Base-by-base conservation (phyloP, 768 basidiomycete genomes). In the Infundibulicybe gibba region DNA sequence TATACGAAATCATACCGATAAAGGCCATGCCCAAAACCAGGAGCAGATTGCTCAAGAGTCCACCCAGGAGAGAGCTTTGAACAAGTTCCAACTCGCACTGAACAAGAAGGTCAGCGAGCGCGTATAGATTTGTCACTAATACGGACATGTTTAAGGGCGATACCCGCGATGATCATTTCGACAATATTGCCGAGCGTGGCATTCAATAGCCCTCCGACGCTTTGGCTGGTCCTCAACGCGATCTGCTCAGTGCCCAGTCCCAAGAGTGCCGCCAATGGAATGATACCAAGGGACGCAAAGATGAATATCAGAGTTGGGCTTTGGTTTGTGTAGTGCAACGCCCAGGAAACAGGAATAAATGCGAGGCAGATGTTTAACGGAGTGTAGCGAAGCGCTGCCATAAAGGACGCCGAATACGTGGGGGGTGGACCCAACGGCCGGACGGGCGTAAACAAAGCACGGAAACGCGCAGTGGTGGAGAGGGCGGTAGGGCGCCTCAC, bases 1-100 rank as follows among this genome's bases (percentile, higher is more conserved):
- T 15, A 20, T 31, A 45, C 2, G 15, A 80, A 81, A n/a, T 83
- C 74, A 80, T 47, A 78, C 84, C 55, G 79, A 94, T 61, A 81
- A 93, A 55, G 64, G 87, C 63, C 85, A 93, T 66, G 83, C 93
- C 47, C 77, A 92, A 61, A 75, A 94, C 69, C 78, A 94, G 73
- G 79, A 94, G 75, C 82, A 94, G 62, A 82, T 94, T 64, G 51
- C 74, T 76, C 34, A 81, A 49, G 25, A 79, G 68, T 17, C 75
- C 75, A 37, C 79, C 79, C 11, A 79, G 65, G 6, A 79, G 58
- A 3, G 72, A 70, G 38, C 76, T 75, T 51, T 79, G 79, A 14
- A 79, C 77, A 25, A 79, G 67, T 40, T 72, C 72, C 4, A 80
- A 62, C 55, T 80, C 73, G 54, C 76, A 76, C 73, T 75, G 46